Conservation (phyloP, 129 eudicot genomes). For the Mikania micrantha region DNA sequence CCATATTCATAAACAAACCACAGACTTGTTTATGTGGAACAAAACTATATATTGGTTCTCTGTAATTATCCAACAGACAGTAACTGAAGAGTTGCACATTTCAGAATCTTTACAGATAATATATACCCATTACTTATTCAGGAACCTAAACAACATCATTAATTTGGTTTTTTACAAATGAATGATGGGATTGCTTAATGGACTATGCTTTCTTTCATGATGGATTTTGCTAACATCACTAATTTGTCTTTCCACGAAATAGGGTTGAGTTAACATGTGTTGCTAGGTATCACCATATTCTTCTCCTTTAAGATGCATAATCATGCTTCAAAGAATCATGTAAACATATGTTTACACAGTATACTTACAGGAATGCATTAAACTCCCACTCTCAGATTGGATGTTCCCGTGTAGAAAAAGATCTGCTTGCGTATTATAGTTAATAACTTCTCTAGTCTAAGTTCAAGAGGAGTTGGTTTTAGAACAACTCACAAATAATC, state of each 20-base stretch:
- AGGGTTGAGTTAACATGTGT: not conserved
- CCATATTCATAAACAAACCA: not conserved
- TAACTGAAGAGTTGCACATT: not conserved
- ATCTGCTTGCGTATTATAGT: slow-evolving; percentile 1
- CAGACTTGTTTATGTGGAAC: not conserved
- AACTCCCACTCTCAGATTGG: not conserved
- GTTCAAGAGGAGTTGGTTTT: not conserved
- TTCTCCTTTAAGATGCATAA: not conserved
- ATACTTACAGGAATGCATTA: not conserved
- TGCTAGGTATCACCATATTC: not conserved
- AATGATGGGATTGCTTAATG: not conserved
- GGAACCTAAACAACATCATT: not conserved
- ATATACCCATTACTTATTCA: not conserved
- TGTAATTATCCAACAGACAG: not conserved
- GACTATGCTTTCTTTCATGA: not conserved
- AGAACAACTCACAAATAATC: not conserved
- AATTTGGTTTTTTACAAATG: not conserved
- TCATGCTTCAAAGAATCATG: not conserved
- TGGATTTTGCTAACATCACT: not conserved
- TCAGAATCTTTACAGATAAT: not conserved
- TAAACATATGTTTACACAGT: not conserved
- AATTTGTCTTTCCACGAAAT: not conserved
- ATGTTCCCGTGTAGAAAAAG: slow-evolving; percentile 3
- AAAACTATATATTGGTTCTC: slow-evolving; percentile 5
- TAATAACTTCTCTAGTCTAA: not conserved